A percentile compares a stretch with the other conserved stretches of the same genome.
phyloP scores from a whole-genome alignment of 2,329 filamentous ascomycete species.

The Thermoascus crustaceus region DNA sequence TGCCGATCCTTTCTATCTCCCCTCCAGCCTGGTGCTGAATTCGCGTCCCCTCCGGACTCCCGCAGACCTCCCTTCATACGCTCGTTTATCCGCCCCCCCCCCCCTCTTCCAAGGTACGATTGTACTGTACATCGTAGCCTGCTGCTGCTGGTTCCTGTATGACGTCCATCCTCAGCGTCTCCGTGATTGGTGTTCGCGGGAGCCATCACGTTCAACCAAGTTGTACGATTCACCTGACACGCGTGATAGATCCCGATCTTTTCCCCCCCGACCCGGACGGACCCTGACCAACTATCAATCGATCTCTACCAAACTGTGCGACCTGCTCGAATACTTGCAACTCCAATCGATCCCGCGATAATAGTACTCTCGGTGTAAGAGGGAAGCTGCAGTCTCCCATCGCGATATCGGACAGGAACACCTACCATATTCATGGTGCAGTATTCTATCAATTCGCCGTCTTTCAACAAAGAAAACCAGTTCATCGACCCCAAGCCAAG shows the following conservation, averaged over 20 bases:
- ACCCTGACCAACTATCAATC: no score
- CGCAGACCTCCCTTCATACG: constrained; percentile 7
- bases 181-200: no score
- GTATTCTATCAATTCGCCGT: constrained; percentile 15
- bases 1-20: constrained; percentile 25
- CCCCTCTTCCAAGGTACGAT: constrained; percentile 2
- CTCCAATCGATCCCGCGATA: no score
- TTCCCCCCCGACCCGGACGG: no score
- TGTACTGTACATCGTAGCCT: constrained; percentile 5
- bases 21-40: constrained; percentile 21
- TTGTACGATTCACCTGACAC: no score
- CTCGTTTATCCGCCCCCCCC: constrained; percentile 8
- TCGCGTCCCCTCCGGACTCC: constrained; percentile 10
- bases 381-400: no score
- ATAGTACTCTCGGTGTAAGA: no score
- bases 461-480: constrained; percentile 14
- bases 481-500: constrained; percentile 11
- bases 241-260: no score
- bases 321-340: no score
- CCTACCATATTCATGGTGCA: constrained; percentile 15
- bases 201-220: no score
- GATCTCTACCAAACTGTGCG: no score
- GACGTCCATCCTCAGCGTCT: neutral
- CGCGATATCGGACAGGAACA: neutral
- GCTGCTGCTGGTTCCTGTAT: constrained; percentile 5